A percentile compares a stretch with the other conserved stretches of the same genome.
Evolutionary conservation across 306 rosid species (phyloP).

Genomic region (Aeschynomene evenia): DNA sequence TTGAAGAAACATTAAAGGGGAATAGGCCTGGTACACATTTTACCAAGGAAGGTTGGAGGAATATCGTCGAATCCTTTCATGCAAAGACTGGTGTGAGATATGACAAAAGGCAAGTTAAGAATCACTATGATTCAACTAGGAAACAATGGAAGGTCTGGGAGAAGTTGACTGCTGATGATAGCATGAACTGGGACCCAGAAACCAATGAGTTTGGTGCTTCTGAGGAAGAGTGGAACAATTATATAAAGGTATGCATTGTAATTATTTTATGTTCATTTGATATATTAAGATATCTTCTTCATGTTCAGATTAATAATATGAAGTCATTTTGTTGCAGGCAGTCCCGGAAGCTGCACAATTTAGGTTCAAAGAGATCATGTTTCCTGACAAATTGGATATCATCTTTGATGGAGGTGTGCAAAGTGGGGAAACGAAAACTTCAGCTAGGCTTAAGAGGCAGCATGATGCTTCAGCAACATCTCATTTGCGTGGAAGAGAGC

Average conservation of each 20-base stretch:
- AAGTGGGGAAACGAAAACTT: constrained; percentile 27
- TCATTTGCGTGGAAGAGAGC: constrained; percentile 33
- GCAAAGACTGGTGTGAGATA: constrained; percentile 55
- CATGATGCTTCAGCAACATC: constrained; percentile 38
- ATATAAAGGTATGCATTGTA: constrained; percentile 32
- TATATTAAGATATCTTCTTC: constrained; percentile 22
- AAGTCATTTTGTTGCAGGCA: constrained; percentile 45
- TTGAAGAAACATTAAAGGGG: constrained; percentile 54
- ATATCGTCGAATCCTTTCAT: constrained; percentile 44
- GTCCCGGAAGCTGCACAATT: constrained; percentile 61
- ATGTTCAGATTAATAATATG: constrained; percentile 17
- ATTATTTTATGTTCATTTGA: constrained; percentile 7
- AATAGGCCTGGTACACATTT: constrained; percentile 55
- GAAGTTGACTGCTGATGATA: constrained; percentile 46
- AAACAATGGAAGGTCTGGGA: constrained; percentile 59
- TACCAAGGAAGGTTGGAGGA: constrained; percentile 63
- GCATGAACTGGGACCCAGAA: constrained; percentile 64
- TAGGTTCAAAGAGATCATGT: constrained; percentile 45
- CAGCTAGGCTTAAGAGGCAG: constrained; percentile 34
- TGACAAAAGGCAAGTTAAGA: constrained; percentile 54
- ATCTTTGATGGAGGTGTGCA: constrained; percentile 42
- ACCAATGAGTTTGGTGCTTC: constrained; percentile 51
- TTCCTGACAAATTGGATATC: constrained; percentile 45
- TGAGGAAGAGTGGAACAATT: constrained; percentile 44
- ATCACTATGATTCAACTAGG: constrained; percentile 59